phyloP scores from a whole-genome alignment of 2,329 filamentous ascomycete genomes.

The Ambrosiella xylebori region DNA sequence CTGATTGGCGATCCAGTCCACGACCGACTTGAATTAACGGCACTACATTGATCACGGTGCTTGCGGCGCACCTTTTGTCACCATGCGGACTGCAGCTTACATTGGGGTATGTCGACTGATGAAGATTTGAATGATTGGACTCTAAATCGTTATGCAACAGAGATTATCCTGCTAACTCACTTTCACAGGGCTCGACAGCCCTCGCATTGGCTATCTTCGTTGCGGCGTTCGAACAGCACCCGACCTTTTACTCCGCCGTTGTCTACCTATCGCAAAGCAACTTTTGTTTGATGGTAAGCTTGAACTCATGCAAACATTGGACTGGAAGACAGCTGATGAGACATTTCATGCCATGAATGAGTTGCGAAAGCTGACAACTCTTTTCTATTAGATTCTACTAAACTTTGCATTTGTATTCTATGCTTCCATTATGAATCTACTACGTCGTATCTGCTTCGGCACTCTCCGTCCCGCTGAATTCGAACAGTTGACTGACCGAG shows the following conservation, averaged over 20 bases:
- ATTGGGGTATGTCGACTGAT: slow-evolving; percentile 33
- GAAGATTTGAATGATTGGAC: neutral
- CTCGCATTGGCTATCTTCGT: slow-evolving; percentile 71
- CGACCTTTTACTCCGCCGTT: slow-evolving; percentile 96
- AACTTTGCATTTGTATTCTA: slow-evolving; percentile 77
- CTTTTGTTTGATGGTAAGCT: slow-evolving; percentile 70
- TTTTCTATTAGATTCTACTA: slow-evolving; percentile 52
- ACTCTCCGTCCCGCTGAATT: slow-evolving; percentile 82
- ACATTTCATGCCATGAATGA: no score
- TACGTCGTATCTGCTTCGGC: slow-evolving; percentile 83
- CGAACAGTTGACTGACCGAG: slow-evolving; percentile 92
- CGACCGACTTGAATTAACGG: slow-evolving; percentile 14
- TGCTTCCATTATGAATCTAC: slow-evolving; percentile 62
- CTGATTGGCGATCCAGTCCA: neutral
- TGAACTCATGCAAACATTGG: neutral
- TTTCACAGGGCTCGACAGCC: slow-evolving; percentile 53
- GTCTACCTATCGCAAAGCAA: slow-evolving; percentile 95
- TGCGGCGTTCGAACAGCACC: slow-evolving; percentile 82
- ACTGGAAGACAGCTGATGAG: neutral
- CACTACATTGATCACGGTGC: neutral
- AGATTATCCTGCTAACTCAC: neutral
- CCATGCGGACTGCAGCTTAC: slow-evolving; percentile 43
- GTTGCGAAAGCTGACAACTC: neutral
- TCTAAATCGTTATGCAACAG: neutral
- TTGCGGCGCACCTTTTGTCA: slow-evolving; percentile 16